Base-by-base conservation (phyloP, 257 asterid genomes). In the Coffea canephora region DNA sequence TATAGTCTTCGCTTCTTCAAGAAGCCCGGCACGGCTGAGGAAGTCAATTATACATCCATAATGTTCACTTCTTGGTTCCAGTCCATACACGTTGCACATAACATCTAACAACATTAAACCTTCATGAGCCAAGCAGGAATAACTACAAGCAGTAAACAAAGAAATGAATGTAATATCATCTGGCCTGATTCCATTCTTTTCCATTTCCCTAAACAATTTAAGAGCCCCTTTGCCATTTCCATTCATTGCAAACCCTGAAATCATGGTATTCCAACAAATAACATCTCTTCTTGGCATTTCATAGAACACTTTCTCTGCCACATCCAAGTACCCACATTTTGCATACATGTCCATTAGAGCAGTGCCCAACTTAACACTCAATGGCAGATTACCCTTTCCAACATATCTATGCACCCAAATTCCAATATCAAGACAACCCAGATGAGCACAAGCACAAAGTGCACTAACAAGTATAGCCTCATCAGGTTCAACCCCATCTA, bases 221-320 rank as follows among this genome's bases (percentile, higher is more conserved):
- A 93, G 78, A 8, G 95, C 96, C 31, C 71, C 66, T 68, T 77
- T 82, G 31, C 91, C 92, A 34, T 85, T 74, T 3, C 94, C 96
- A 77, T 93, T 90, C 91, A 88, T 87, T n/a, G 91, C 96, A 69
- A 84, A 86, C 39, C 93, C 94, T 21, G 91, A 90, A 69, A 93
- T 86, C 94, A 92, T 86, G 11, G 91, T 85, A 84, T 90, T 93
- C 91, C 93, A 93, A 82, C 94, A 87, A 43, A 92, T 85, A 69
- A 87, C 84, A 75, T 93, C 96, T 73, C 91, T 89, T 0, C 78
- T 69, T 4, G 84, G 84, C 94, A 92, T 88, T 89, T 84, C 36
- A 71, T 87, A 81, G n/a, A 92, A 90, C 93, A 89, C 78, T 45
- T 86, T 69, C 77, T 86, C 79, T 0, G 94, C 97, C 71, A 84